Evolutionary conservation across 2,329 filamentous ascomycete genomes (phyloP).

Genomic region (Ceratocystis ficicola): DNA sequence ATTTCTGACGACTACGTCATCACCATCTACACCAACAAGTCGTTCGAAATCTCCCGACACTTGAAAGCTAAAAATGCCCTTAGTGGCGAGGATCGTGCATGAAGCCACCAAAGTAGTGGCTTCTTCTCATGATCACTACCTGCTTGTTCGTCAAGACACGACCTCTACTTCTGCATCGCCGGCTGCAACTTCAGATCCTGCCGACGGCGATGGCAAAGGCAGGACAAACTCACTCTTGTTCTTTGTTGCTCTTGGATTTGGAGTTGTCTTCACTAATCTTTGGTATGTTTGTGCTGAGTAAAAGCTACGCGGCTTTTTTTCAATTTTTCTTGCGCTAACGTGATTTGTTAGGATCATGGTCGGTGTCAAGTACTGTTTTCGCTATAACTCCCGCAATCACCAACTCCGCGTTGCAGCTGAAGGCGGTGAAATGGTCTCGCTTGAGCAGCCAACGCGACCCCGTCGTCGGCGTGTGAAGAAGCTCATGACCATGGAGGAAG

Average conservation of each 20-base stretch:
- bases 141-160: conserved; percentile 21
- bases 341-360: conserved; percentile 76
- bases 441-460: conserved; percentile 71
- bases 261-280: conserved; percentile 95
- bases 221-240: conserved; percentile 46
- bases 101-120: conserved; percentile 8
- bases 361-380: conserved; percentile 97
- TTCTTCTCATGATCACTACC: not conserved
- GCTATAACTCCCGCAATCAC: conserved; percentile 90
- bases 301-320: not conserved
- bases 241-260: conserved; percentile 91
- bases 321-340: not conserved
- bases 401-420: conserved; percentile 59
- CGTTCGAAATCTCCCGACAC: not conserved
- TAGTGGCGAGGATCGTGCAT: conserved; percentile 1
- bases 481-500: conserved; percentile 96
- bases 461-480: conserved; percentile 91
- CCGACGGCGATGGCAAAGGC: conserved; percentile 24
- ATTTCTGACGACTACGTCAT: not conserved
- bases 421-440: conserved; percentile 76
- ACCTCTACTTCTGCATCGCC: conserved; percentile 24
- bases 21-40: not conserved
- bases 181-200: conserved; percentile 19
- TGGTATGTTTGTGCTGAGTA: conserved; percentile 51
- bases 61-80: not conserved